Evolutionary conservation across 495 filamentous ascomycete species (phyloP), one percentile per base, ranked within the genome.

Genomic region (Aspergillus mulundensis): DNA sequence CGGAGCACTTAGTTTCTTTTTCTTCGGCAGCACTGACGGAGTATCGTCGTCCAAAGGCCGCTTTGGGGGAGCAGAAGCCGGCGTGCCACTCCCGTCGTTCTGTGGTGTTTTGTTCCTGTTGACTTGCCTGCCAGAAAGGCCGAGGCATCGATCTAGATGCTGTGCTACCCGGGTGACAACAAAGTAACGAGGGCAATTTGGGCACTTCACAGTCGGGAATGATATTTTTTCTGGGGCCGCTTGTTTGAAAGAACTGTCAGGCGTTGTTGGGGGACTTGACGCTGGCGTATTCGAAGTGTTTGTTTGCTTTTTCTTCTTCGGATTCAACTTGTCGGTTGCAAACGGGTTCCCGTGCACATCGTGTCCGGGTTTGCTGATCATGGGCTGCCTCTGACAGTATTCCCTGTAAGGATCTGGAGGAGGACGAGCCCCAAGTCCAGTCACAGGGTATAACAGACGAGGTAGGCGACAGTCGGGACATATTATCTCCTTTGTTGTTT

Each of bases 291-390:
- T 81, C 61, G 70, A 59, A 14, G 58, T 63, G 47, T 62, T 68
- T 21, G 61, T 60, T 34, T 67, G 61, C 25, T 78, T 77, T 46
- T 74, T 77, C 63, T 83, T 83, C 64, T 82, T 82, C 15, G 73
- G 77, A 54, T 81, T 81, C n/a, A 75, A 65, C 65, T 80, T 80
- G 65, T 74, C 75, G n/a, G 73, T 76, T 0, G 80, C 78, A 65
- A 85, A 94, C 10, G 84, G 85, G 64, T 91, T 90, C 48, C 88
- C 89, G 66, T 94, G 90, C 40, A 93, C 87, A 65, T 95, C 90
- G 70, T 85, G 85, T 50, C 87, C 87, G 2, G 85, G 82, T 63
- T 84, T 81, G 51, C 81, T 81, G 62, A 88, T 84, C 70, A 85
- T 85, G 11, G 90, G 89, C 48, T 84, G 84, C 54, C 82, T 85